Evolutionary conservation across 305 asterid species (phyloP).

Genomic region (Solanum hybrid): DNA sequence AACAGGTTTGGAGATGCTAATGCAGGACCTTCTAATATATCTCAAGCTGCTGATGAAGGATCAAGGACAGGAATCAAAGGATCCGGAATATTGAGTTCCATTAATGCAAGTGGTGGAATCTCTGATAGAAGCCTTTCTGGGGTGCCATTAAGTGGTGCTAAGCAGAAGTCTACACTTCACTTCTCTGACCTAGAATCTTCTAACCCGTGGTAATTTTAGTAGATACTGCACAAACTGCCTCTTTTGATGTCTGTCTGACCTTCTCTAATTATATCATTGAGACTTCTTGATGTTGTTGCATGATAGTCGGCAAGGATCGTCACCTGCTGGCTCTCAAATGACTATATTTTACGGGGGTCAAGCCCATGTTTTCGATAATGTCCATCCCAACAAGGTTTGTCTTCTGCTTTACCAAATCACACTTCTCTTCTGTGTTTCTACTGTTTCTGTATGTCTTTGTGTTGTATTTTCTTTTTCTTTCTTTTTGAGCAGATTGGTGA

Average conservation of each 20-base stretch:
- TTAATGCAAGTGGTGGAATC: constrained; percentile 38
- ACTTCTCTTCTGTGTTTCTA: background rate
- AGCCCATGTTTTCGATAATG: constrained; percentile 87
- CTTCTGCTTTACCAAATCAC: constrained; percentile 3
- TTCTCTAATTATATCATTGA: constrained; percentile 2
- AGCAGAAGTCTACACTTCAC: constrained; percentile 40
- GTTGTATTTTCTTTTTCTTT: background rate
- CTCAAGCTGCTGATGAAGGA: constrained; percentile 98
- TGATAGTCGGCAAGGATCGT: constrained; percentile 54
- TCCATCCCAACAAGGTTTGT: constrained; percentile 76
- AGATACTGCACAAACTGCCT: constrained; percentile 3
- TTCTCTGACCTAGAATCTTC: constrained; percentile 60
- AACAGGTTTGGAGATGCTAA: constrained; percentile 60
- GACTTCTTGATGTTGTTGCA: constrained; percentile 9
- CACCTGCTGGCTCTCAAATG: constrained; percentile 61
- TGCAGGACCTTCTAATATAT: constrained; percentile 40
- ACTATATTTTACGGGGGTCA: constrained; percentile 94
- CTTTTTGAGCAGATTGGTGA: background rate
- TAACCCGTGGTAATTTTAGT: constrained; percentile 37
- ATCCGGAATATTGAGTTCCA: constrained; percentile 58
- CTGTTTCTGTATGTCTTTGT: background rate
- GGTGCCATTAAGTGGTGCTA: constrained; percentile 43
- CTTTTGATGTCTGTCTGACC: background rate
- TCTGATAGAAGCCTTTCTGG: constrained; percentile 63
- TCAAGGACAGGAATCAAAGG: constrained; percentile 95